phyloP scores from a whole-genome alignment of 1,284 basidiomycete species.

The Rhodotorula sp. region DNA sequence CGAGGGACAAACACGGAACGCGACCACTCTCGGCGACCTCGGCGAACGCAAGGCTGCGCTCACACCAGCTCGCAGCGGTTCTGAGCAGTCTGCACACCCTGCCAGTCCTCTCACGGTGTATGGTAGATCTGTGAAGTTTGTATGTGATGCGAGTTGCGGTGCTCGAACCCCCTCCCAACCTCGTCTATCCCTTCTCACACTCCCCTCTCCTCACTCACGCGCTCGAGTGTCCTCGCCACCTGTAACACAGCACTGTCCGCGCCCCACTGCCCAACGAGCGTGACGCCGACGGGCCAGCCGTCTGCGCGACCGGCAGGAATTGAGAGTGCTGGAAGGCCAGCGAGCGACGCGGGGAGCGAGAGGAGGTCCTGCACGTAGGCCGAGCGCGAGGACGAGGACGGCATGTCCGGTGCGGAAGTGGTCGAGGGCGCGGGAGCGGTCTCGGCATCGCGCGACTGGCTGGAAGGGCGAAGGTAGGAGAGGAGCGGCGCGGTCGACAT shows the following conservation, averaged over 20 bases:
- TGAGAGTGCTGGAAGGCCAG: slow-evolving; percentile 78
- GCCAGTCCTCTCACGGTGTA: no score
- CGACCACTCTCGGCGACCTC: no score
- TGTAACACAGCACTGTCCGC: slow-evolving; percentile 66
- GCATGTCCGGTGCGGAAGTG: not conserved
- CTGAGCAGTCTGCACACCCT: no score
- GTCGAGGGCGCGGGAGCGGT: no score
- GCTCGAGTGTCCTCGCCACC: slow-evolving; percentile 7
- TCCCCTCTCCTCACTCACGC: not conserved
- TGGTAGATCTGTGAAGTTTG: no score
- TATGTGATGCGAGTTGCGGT: no score
- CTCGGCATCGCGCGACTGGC: not conserved
- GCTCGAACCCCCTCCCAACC: no score
- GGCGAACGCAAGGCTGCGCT: no score
- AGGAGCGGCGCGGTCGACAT: slow-evolving; percentile 73
- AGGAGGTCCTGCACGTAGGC: slow-evolving; percentile 86
- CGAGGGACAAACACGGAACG: no score
- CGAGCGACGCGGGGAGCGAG: slow-evolving; percentile 87
- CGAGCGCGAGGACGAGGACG: not conserved
- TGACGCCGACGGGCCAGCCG: slow-evolving; percentile 84
- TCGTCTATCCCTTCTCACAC: not conserved
- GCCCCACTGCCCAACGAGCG: slow-evolving; percentile 88
- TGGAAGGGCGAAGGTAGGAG: not conserved
- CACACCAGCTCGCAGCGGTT: no score
- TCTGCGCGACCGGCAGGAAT: slow-evolving; percentile 65